A percentile compares a stretch with the other conserved stretches of the same genome.
These are phyloP conservation scores for Anaeramoeba flamelloides DNA, from an alignment of 78 protist genomes.

Conservation along the genomic window DNA sequence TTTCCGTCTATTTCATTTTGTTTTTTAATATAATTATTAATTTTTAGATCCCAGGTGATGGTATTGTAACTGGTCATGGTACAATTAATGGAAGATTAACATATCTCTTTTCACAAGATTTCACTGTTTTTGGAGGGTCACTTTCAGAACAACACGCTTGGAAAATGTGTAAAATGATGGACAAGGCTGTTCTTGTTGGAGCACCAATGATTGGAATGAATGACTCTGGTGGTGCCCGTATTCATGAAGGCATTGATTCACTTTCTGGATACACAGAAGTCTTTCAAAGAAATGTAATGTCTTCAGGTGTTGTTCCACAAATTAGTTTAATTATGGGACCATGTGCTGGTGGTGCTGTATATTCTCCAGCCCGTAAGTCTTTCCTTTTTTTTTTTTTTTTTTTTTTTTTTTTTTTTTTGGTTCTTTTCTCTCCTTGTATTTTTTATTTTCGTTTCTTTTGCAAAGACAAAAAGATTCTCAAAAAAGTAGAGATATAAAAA, in stretches of 20 bases:
- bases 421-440: too few species aligned
- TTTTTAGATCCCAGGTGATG: conserved; percentile 78
- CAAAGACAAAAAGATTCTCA: too few species aligned
- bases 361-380: conserved; percentile 89
- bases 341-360: conserved; percentile 94
- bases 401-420: too few species aligned
- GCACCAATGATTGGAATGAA: conserved; percentile 91
- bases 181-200: conserved; percentile 76
- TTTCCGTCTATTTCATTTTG: too few species aligned
- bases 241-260: conserved; percentile 91
- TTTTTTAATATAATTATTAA: too few species aligned
- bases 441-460: too few species aligned
- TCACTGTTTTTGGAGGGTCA: conserved; percentile 89
- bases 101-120: conserved; percentile 83
- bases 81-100: conserved; percentile 73
- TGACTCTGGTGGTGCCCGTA: conserved; percentile 93
- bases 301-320: conserved; percentile 89
- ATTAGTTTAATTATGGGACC: conserved; percentile 88
- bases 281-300: conserved; percentile 57
- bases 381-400: too few species aligned
- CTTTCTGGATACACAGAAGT: conserved; percentile 86
- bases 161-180: conserved; percentile 96
- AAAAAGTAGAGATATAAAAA: too few species aligned
- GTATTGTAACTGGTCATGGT: conserved; percentile 86
- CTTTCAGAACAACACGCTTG: conserved; percentile 79